phyloP scores from a whole-genome alignment of 371 early-diverging fungal species.

The Syncephalis plumigaleata region DNA sequence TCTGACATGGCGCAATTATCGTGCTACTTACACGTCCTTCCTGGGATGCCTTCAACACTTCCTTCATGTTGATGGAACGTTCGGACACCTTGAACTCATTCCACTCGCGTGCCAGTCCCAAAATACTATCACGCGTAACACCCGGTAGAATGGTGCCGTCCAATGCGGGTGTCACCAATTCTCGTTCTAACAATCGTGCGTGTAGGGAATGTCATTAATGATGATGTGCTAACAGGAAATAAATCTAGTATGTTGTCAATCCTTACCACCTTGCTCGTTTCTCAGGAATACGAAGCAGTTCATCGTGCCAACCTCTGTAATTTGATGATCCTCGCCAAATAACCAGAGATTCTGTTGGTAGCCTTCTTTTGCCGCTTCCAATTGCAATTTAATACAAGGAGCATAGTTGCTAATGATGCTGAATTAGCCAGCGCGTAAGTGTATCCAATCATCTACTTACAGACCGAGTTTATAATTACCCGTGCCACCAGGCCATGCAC shows the following conservation, averaged over 20 bases:
- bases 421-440: too few relatives aligned
- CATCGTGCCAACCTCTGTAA: constrained; percentile 96
- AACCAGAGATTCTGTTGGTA: constrained; percentile 93
- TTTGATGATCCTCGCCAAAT: constrained; percentile 64
- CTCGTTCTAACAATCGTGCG: constrained; percentile 21
- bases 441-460: constrained; percentile 6
- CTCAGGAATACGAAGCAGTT: constrained; percentile 81
- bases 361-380: constrained; percentile 66
- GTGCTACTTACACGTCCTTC: constrained; percentile 39
- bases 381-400: constrained; percentile 73
- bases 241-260: too few relatives aligned
- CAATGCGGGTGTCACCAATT: constrained; percentile 83
- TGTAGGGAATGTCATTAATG: too few relatives aligned
- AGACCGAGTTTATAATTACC: constrained; percentile 87
- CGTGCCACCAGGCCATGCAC: constrained; percentile 96
- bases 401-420: constrained; percentile 33
- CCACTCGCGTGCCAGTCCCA: constrained; percentile 65
- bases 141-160: constrained; percentile 95
- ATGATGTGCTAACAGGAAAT: not conserved
- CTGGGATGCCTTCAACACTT: constrained; percentile 51
- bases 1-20: too few relatives aligned
- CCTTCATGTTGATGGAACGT: constrained; percentile 67
- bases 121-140: constrained; percentile 90
- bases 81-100: constrained; percentile 83
- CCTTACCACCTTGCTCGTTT: constrained; percentile 45